Base-by-base conservation (phyloP, 83 land plant species). In the Diphasiastrum complanatum region DNA sequence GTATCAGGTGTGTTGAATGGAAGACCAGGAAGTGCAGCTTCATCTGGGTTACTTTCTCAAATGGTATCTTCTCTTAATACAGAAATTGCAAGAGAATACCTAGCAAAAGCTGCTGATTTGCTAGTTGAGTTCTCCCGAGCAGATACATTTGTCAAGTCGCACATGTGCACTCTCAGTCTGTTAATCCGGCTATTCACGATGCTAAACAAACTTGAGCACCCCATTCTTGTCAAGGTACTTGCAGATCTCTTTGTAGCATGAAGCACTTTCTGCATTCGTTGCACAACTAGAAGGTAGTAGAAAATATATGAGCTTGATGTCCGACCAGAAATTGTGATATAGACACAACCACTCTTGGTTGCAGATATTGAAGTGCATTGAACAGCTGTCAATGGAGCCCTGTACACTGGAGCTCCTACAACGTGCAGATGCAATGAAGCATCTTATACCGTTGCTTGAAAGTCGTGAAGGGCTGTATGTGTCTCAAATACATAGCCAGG, bases 351-450 rank as follows among this genome's bases (percentile, higher is more conserved):
- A n/a, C n/a, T n/a, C n/a, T n/a, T 43, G 58, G n/a, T n/a, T 68
- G 40, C 75, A 93, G 99, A 72, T 83, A 34, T 47, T 95, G 67
- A 86, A 84, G 77, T 95, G 99, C 72, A 84, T 95, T 59, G 84
- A 89, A 70, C 78, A 86, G 73, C 73, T 95, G 45, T 95, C 99
- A 30, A 74, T 79, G 4, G 99, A 95, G 53, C 99, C 99, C 63
- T 80, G 79, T 62, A 83, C 93, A 45, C 68, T 95, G 47, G 99
- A 95, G 51, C 65, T 64, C 66, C 82, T 95, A 61, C 99, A 95
- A 64, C 79, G 99, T 2, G 97, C 99, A 53, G 97, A 89, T 79
- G 99, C 99, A 33, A 95, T 95, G 46, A 95, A 89, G 64, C 82
- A 95, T 81, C 70, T 95, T 63, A 86, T 95, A 33, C 93, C 97